These are phyloP conservation scores for Chionographis japonica DNA, from an alignment of 106 monocot genomes.

Conservation along the genomic window DNA sequence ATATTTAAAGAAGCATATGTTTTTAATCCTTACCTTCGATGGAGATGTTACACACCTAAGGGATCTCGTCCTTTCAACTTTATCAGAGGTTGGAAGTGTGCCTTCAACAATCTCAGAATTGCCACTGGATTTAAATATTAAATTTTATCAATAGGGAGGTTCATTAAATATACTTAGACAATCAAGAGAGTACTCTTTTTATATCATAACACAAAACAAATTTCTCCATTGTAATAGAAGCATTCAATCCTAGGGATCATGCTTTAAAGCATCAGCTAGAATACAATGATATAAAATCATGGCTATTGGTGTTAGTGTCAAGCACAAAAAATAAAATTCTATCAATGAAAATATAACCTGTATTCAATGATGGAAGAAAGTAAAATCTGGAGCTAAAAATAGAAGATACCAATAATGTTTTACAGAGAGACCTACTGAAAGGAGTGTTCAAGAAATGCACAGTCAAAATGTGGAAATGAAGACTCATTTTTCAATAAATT, in stretches of 20 bases:
- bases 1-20: not conserved
- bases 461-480: too few relatives aligned
- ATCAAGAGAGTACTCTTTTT: not conserved
- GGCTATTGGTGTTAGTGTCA: too few relatives aligned
- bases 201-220: not conserved
- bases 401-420: too few relatives aligned
- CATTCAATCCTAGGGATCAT: not conserved
- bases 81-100: constrained; percentile 21
- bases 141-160: not conserved
- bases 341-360: too few relatives aligned
- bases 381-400: too few relatives aligned
- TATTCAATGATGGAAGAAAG: too few relatives aligned
- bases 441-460: too few relatives aligned
- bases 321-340: too few relatives aligned
- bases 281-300: too few relatives aligned
- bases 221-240: not conserved
- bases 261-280: not conserved
- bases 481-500: too few relatives aligned
- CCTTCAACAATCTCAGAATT: constrained; percentile 25
- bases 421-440: too few relatives aligned
- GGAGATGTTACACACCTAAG: constrained; percentile 55
- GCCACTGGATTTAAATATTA: constrained; percentile 37
- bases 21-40: constrained; percentile 46
- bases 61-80: constrained; percentile 49
- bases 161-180: too few relatives aligned